These are phyloP conservation scores for Zostera marina DNA, from an alignment of 116 monocot species.

Conservation along the genomic window DNA sequence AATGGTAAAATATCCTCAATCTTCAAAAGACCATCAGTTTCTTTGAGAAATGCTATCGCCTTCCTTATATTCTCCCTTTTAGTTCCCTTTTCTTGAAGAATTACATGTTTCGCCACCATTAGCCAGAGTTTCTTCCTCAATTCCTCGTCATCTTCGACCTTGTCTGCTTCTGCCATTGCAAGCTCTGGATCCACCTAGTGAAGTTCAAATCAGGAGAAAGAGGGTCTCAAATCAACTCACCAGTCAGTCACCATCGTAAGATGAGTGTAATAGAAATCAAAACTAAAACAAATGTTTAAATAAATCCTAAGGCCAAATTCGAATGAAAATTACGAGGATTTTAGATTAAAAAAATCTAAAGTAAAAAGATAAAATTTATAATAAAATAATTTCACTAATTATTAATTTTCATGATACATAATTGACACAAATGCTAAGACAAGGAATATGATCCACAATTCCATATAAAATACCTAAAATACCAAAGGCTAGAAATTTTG, in stretches of 20 bases:
- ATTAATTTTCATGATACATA: too few relatives aligned
- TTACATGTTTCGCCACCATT: conserved; percentile 96
- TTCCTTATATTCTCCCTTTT: conserved; percentile 96
- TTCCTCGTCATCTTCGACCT: conserved; percentile 99
- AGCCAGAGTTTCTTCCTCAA: conserved; percentile 94
- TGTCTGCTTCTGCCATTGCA: conserved; percentile 99
- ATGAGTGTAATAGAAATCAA: not conserved
- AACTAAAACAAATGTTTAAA: not conserved
- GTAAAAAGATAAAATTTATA: too few relatives aligned
- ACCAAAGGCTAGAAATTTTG: not conserved
- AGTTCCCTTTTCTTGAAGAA: conserved; percentile 87
- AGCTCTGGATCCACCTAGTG: conserved; percentile 83
- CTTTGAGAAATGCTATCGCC: conserved; percentile 95
- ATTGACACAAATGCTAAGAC: too few relatives aligned
- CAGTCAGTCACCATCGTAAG: not conserved
- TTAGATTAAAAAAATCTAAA: too few relatives aligned
- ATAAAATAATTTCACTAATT: too few relatives aligned
- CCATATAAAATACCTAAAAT: too few relatives aligned
- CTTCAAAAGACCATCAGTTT: conserved; percentile 89
- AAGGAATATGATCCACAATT: too few relatives aligned
- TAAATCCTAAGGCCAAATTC: not conserved
- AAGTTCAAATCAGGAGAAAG: not conserved
- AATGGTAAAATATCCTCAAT: conserved; percentile 98
- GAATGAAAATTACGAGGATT: not conserved
- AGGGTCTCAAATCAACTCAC: not conserved